These are phyloP conservation scores for Phaeodactylum tricornutum DNA, from an alignment of 108 stramenopile genomes.

Conservation along the genomic window DNA sequence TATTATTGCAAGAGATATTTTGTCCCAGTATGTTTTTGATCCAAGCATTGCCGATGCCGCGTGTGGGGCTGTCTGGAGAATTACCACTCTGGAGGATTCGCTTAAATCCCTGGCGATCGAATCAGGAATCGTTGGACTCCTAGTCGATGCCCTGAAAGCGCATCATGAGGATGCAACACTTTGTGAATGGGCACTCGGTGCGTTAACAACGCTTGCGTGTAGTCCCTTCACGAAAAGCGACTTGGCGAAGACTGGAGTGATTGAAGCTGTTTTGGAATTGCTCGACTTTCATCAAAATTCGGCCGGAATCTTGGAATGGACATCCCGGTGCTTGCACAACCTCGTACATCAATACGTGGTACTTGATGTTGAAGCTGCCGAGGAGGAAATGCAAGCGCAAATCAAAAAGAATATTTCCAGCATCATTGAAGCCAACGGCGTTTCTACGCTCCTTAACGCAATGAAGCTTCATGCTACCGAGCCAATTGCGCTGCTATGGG, in stretches of 20 bases:
- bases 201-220: conserved; percentile 11
- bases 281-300: conserved; percentile 8
- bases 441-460: conserved; percentile 6
- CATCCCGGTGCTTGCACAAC: conserved; percentile 15
- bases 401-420: conserved; percentile 10
- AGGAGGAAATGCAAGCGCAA: not conserved
- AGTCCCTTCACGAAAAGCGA: conserved; percentile 3
- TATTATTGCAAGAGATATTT: conserved; percentile 16
- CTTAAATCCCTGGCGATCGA: conserved; percentile 7
- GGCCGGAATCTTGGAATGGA: conserved; percentile 26
- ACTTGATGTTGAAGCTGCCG: conserved; percentile 1
- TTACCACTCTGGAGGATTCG: conserved; percentile 4
- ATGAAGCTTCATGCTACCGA: conserved; percentile 17
- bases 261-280: conserved; percentile 13
- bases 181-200: conserved; percentile 24
- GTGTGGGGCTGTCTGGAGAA: conserved; percentile 20
- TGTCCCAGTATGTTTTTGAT: conserved; percentile 16
- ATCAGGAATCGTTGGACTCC: conserved; percentile 9
- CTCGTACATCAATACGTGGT: conserved; percentile 7
- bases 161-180: conserved; percentile 9
- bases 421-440: conserved; percentile 13
- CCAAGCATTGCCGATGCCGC: conserved; percentile 7
- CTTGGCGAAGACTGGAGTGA: conserved; percentile 12
- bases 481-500: conserved; percentile 12
- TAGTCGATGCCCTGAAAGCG: conserved; percentile 13